phyloP scores from a whole-genome alignment of 352 stramenopile genomes.

The Blastocystis sp. region DNA sequence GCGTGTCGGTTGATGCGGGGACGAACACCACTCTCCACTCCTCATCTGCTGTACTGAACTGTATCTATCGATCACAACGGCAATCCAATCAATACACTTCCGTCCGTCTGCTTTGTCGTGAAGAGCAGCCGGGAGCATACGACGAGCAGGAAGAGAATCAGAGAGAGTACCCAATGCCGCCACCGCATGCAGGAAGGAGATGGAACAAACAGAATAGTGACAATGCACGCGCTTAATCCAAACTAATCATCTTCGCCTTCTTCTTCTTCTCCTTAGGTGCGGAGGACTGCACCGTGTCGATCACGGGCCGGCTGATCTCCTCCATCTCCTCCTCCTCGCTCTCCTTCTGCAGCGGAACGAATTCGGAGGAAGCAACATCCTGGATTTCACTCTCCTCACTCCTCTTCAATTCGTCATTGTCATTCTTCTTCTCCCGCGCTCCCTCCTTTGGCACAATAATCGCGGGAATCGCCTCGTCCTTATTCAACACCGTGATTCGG shows the following conservation, averaged over 20 bases:
- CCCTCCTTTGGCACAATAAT: conserved; percentile 8
- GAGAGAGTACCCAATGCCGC: not conserved
- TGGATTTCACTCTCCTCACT: not conserved
- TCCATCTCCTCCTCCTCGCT: conserved; percentile 65
- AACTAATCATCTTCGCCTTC: conserved; percentile 65
- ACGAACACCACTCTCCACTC: not conserved
- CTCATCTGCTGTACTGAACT: not conserved
- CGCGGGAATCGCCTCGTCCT: conserved; percentile 49
- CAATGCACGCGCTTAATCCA: conserved; percentile 23
- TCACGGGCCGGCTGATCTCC: conserved; percentile 11
- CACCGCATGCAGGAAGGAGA: not conserved
- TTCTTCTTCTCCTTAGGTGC: conserved; percentile 15
- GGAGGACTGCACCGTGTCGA: not conserved
- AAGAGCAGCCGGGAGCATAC: not conserved
- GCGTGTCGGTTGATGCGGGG: not conserved
- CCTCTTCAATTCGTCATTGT: not conserved
- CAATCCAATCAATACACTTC: not conserved
- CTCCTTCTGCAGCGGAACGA: conserved; percentile 14
- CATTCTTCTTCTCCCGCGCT: not conserved
- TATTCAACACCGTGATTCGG: conserved; percentile 44
- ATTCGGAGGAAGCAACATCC: not conserved
- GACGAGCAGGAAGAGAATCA: not conserved
- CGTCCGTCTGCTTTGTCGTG: not conserved
- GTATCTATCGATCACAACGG: not conserved
- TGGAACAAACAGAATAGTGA: not conserved